Evolutionary conservation across 2,329 filamentous ascomycete species (phyloP), one percentile per base, ranked within the genome.

Genomic region (Fusarium solani-melongenae): DNA sequence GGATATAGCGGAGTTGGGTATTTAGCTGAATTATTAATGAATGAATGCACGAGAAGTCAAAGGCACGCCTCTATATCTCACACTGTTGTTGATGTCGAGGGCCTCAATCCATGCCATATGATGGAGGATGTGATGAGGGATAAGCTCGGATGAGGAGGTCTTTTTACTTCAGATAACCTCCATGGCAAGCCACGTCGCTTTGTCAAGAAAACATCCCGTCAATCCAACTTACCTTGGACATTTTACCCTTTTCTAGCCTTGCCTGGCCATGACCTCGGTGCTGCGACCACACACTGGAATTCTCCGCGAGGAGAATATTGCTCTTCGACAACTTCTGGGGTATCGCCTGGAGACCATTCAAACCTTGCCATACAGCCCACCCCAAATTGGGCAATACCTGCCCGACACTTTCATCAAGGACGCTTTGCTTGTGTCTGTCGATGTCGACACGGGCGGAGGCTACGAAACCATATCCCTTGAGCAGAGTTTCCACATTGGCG

Each of bases 221-320:
- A 49, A 41, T n/a, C 4, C 39, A 51, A 29, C 46, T 51, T n/a
- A 5, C 5, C 24, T 29, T 46, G 27, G 2, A 51, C 24, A 51
- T 51, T 5, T 5, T 3, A 7, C n/a, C n/a, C n/a, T 22, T 55
- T 29, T 34, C 7, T 14, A 31, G 5, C 14, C 15, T 55, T 34
- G 3, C 20, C 39, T 20, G 14, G 20, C 10, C 9, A 63, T 56
- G 61, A 14, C n/a, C n/a, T 56, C n/a, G 10, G 34, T n/a, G 20
- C 24, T 11, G n/a, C 7, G 14, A 64, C 36, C 59, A 3, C 71
- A 76, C 38, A 70, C 44, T 17, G 71, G 72, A n/a, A 69, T 75
- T 56, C 62, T 77, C 6, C 68, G 68, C 7, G 73, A 76, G 22
- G 73, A 77, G 41, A 75, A 69, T 39, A 36, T 73, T 44, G 63